These are phyloP conservation scores for Candida nanaspora DNA, from an alignment of 805 yeast genomes.

Conservation along the genomic window DNA sequence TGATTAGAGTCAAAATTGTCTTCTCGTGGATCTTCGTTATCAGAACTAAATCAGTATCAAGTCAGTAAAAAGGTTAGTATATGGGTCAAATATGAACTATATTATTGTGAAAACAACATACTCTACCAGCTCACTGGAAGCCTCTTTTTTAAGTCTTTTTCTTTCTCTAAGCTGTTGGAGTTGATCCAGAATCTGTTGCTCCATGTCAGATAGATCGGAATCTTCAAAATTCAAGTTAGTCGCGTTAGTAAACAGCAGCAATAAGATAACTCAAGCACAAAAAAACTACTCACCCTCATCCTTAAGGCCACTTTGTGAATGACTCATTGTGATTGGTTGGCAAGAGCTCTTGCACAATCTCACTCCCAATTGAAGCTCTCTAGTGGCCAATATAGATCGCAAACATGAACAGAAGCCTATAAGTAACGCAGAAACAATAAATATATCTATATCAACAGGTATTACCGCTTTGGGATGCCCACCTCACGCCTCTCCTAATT, in stretches of 20 bases:
- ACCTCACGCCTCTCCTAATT: not conserved
- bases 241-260: conserved; percentile 7
- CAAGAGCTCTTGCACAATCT: too few relatives aligned
- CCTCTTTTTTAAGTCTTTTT: conserved; percentile 11
- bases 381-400: too few relatives aligned
- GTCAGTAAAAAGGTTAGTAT: not conserved
- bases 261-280: too few relatives aligned
- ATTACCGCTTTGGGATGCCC: not conserved
- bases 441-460: not conserved
- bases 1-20: conserved; percentile 6
- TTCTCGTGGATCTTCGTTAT: conserved; percentile 21
- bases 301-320: too few relatives aligned
- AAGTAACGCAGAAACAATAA: too few relatives aligned
- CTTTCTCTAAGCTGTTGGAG: conserved; percentile 13
- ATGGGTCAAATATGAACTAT: not conserved
- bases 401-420: too few relatives aligned
- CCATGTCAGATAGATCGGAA: conserved; percentile 17
- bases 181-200: conserved; percentile 14
- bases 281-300: conserved; percentile 7
- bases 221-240: not conserved
- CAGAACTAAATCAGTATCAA: conserved; percentile 9
- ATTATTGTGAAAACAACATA: too few relatives aligned
- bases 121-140: conserved; percentile 9
- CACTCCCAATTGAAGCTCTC: too few relatives aligned
- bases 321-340: too few relatives aligned